Percentiles rank a stretch among this genome's conserved stretches.
These are phyloP conservation scores for Colletotrichum destructivum DNA, from an alignment of 2,329 filamentous ascomycete species.

Conservation along the genomic window DNA sequence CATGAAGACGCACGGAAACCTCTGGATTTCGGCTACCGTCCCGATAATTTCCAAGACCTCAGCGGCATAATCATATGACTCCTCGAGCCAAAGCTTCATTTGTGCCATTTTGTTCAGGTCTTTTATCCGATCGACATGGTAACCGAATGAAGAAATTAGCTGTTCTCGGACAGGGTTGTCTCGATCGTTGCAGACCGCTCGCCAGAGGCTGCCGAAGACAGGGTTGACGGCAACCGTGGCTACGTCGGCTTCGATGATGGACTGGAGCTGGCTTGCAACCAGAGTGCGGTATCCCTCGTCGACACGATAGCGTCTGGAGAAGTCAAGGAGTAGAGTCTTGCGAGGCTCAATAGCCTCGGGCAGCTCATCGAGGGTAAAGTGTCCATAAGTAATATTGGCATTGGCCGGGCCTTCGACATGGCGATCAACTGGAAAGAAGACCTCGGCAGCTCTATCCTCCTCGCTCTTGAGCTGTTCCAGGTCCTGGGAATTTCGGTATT, in stretches of 20 bases:
- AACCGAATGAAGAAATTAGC: constrained; percentile 60
- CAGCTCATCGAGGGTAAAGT: constrained; percentile 46
- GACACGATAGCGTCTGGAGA: constrained; percentile 56
- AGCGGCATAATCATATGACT: constrained; percentile 64
- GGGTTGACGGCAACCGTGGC: constrained; percentile 63
- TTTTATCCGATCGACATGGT: constrained; percentile 54
- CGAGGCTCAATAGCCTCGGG: constrained; percentile 45
- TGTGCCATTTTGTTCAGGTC: constrained; percentile 51
- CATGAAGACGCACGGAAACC: constrained; percentile 64
- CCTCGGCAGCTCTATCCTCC: constrained; percentile 3
- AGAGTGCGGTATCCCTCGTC: constrained; percentile 56
- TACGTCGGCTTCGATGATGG: constrained; percentile 62
- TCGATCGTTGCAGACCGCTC: constrained; percentile 64
- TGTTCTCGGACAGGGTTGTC: constrained; percentile 56
- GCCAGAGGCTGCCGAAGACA: constrained; percentile 66
- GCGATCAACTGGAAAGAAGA: constrained; percentile 21
- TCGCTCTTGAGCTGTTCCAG: constrained; percentile 7
- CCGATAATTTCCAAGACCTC: constrained; percentile 59
- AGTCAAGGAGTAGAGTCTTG: constrained; percentile 50
- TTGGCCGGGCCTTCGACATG: neutral
- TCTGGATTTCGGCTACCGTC: constrained; percentile 53
- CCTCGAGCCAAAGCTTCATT: constrained; percentile 65
- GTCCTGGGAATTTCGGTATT: neutral
- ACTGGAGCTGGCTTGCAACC: constrained; percentile 56
- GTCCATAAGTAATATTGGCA: constrained; percentile 41